Conservation (phyloP, 257 asterid genomes). For the Rauvolfia tetraphylla region DNA sequence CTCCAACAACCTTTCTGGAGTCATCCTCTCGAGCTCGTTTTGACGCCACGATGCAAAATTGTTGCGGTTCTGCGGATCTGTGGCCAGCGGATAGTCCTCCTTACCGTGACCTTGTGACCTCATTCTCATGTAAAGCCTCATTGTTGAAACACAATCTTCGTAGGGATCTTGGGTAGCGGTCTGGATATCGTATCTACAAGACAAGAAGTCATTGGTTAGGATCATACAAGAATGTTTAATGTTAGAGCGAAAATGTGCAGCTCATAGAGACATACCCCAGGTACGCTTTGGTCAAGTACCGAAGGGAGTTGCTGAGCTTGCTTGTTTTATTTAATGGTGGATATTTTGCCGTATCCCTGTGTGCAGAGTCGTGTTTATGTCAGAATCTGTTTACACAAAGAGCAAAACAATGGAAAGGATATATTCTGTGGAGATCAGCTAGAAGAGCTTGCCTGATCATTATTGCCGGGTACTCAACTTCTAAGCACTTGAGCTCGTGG, state of each 20-base stretch:
- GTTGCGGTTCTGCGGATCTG: conserved; percentile 69
- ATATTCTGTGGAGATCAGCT: background rate
- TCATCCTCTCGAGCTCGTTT: conserved; percentile 80
- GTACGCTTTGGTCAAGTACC: conserved; percentile 68
- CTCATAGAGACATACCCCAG: conserved; percentile 54
- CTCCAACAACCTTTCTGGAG: conserved; percentile 63
- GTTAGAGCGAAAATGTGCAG: background rate
- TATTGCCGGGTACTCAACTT: conserved; percentile 61
- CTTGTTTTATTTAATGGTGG: conserved; percentile 89
- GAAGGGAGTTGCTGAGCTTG: conserved; percentile 93
- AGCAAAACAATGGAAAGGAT: background rate
- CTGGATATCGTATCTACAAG: conserved; percentile 71
- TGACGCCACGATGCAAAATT: conserved; percentile 69
- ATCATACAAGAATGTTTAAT: background rate
- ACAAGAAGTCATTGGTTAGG: background rate
- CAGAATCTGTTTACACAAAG: background rate
- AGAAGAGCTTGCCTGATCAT: conserved; percentile 54
- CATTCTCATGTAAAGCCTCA: conserved; percentile 78
- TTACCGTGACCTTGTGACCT: conserved; percentile 54
- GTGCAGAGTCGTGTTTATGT: background rate
- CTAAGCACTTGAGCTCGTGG: conserved; percentile 80
- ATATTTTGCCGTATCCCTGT: conserved; percentile 83
- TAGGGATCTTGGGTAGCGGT: conserved; percentile 79
- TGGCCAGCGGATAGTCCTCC: conserved; percentile 61
- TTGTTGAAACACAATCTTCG: conserved; percentile 78